phyloP scores from a whole-genome alignment of 2,329 filamentous ascomycete species.

The Verticillium klebahnii region DNA sequence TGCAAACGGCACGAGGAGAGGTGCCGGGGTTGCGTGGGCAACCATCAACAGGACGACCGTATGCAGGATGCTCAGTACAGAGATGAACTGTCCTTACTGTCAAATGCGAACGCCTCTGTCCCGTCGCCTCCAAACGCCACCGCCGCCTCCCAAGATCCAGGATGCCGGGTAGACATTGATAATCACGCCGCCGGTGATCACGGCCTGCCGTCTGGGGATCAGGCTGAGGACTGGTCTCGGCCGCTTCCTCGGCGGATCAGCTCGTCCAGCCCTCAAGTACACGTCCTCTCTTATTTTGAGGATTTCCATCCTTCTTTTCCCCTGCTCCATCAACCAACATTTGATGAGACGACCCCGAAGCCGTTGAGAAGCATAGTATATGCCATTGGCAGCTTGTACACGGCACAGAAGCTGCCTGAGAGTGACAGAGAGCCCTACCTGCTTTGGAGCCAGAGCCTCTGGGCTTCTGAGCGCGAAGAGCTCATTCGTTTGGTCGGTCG shows the following conservation, averaged over 20 bases:
- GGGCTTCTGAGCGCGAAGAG: slow-evolving; percentile 12
- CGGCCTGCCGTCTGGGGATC: neutral
- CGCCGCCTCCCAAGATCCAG: too few relatives aligned
- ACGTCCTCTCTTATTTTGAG: slow-evolving; percentile 17
- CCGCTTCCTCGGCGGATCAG: neutral
- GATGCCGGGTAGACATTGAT: too few relatives aligned
- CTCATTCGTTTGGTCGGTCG: slow-evolving; percentile 8
- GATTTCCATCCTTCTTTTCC: slow-evolving; percentile 18
- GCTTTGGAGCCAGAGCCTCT: slow-evolving; percentile 11
- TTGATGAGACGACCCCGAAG: slow-evolving; percentile 5
- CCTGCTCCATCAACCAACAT: slow-evolving; percentile 14
- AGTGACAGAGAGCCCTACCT: slow-evolving; percentile 5
- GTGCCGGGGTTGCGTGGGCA: slow-evolving; percentile 6
- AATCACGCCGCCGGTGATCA: too few relatives aligned
- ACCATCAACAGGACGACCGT: neutral
- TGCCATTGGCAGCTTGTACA: slow-evolving; percentile 16
- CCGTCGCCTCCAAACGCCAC: too few relatives aligned
- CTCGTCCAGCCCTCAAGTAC: neutral
- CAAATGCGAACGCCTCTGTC: too few relatives aligned
- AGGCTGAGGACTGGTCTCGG: neutral
- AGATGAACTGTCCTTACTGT: too few relatives aligned
- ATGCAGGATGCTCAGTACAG: too few relatives aligned
- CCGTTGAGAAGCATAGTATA: slow-evolving; percentile 10
- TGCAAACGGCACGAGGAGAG: slow-evolving; percentile 14
- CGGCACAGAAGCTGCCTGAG: slow-evolving; percentile 6